These are phyloP conservation scores for Talaromyces sp. DNA, from an alignment of 2,329 filamentous ascomycete genomes.

Conservation along the genomic window DNA sequence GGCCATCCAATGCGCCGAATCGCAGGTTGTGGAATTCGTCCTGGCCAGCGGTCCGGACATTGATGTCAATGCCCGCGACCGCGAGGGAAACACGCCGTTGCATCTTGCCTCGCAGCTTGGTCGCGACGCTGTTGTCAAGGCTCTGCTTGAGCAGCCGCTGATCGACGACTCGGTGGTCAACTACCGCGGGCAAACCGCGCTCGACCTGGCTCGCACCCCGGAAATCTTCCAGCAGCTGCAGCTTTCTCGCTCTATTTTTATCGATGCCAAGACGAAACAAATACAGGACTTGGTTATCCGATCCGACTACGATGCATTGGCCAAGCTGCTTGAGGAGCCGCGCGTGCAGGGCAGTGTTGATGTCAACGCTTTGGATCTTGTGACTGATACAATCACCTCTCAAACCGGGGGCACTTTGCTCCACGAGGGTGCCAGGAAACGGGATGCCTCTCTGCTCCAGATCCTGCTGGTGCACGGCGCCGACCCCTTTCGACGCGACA, in stretches of 20 bases:
- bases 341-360: constrained; percentile 82
- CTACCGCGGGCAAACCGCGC: constrained; percentile 73
- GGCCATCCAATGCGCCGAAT: constrained; percentile 91
- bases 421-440: constrained; percentile 86
- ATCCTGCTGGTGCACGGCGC: constrained; percentile 88
- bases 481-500: constrained; percentile 90
- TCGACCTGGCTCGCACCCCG: constrained; percentile 84
- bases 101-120: constrained; percentile 83
- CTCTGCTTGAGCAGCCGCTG: constrained; percentile 73
- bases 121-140: constrained; percentile 70
- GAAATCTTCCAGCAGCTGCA: constrained; percentile 96
- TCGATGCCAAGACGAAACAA: constrained; percentile 77
- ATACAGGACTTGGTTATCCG: constrained; percentile 72
- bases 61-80: constrained; percentile 85
- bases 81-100: constrained; percentile 89
- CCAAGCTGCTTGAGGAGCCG: constrained; percentile 75
- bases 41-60: constrained; percentile 67
- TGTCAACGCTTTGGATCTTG: constrained; percentile 86
- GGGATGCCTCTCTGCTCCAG: constrained; percentile 81
- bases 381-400: constrained; percentile 70
- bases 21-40: constrained; percentile 90
- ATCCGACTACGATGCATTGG: constrained; percentile 71
- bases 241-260: constrained; percentile 80
- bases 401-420: constrained; percentile 86
- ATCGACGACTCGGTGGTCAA: constrained; percentile 90